Evolutionary conservation across 2,329 filamentous ascomycete species (phyloP).

Genomic region (Talaromyces sp.): DNA sequence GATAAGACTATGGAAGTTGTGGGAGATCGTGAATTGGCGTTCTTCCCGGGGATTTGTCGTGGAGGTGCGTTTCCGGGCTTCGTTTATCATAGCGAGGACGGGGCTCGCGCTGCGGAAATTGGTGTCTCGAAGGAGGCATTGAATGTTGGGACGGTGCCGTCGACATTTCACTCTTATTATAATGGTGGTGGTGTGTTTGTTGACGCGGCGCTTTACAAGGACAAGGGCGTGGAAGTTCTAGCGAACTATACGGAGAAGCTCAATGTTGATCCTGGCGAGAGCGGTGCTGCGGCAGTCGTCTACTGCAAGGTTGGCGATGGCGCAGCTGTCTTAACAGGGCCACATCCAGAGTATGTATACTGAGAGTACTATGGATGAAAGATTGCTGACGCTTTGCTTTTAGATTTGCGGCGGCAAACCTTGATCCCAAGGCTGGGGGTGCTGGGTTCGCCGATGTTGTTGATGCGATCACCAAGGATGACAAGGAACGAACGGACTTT

Average conservation of each 20-base stretch:
- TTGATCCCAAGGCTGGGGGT: conserved; percentile 67
- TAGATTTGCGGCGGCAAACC: conserved; percentile 81
- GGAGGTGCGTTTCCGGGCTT: conserved; percentile 89
- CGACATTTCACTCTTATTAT: conserved; percentile 76
- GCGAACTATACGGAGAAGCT: conserved; percentile 77
- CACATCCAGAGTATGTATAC: conserved; percentile 80
- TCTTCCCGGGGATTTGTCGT: conserved; percentile 84
- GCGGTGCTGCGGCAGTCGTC: conserved; percentile 79
- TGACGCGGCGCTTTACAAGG: conserved; percentile 65
- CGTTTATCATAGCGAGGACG: conserved; percentile 83
- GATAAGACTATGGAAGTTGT: conserved; percentile 80
- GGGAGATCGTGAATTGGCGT: conserved; percentile 79
- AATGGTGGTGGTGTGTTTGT: conserved; percentile 96
- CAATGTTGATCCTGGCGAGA: conserved; percentile 73
- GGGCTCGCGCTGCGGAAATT: conserved; percentile 72
- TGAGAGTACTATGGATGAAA: conserved; percentile 4
- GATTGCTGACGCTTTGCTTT: conserved; percentile 23
- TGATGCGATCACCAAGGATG: conserved; percentile 66
- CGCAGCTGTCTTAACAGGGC: conserved; percentile 76
- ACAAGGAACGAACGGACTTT: conserved; percentile 71
- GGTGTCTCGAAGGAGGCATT: conserved; percentile 66
- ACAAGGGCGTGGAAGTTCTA: conserved; percentile 74
- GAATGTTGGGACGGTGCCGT: conserved; percentile 55
- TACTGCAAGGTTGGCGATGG: conserved; percentile 83
- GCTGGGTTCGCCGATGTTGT: conserved; percentile 73